phyloP scores from a whole-genome alignment of 2,329 filamentous ascomycete species.

The Lasiodiplodia hormozganensis region DNA sequence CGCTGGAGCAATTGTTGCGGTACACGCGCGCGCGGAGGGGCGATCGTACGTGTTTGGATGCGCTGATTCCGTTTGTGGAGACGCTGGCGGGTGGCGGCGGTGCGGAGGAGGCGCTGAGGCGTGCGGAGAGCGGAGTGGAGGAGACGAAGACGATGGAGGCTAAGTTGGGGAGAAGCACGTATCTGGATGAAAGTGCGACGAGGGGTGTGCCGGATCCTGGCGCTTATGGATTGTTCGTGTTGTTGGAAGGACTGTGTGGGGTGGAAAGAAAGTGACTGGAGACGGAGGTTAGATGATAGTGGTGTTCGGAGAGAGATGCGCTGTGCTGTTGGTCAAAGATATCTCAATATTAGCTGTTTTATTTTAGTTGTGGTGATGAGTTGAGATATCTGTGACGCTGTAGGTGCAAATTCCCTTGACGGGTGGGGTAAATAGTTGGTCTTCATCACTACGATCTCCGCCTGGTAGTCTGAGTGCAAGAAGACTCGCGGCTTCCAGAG shows the following conservation, averaged over 20 bases:
- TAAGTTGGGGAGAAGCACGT: slow-evolving; percentile 77
- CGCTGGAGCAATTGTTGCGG: slow-evolving; percentile 46
- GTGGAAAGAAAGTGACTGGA: background rate
- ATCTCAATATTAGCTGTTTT: background rate
- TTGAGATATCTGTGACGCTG: too few relatives aligned
- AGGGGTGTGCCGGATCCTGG: slow-evolving; percentile 61
- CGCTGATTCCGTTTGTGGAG: slow-evolving; percentile 81
- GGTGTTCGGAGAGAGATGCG: background rate
- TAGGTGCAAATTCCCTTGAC: too few relatives aligned
- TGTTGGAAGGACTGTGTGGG: slow-evolving; percentile 42
- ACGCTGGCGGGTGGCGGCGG: slow-evolving; percentile 65
- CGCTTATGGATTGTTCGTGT: slow-evolving; percentile 53
- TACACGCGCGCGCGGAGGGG: slow-evolving; percentile 86
- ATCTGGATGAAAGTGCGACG: slow-evolving; percentile 71
- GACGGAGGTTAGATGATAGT: background rate
- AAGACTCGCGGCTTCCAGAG: too few relatives aligned
- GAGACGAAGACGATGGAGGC: slow-evolving; percentile 87
- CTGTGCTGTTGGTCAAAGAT: background rate
- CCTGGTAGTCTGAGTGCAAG: too few relatives aligned
- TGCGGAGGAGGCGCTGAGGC: slow-evolving; percentile 72
- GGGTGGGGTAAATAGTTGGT: too few relatives aligned
- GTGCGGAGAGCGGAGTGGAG: slow-evolving; percentile 74
- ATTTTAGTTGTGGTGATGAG: too few relatives aligned
- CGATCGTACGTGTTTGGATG: slow-evolving; percentile 87
- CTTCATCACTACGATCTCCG: too few relatives aligned